Evolutionary conservation across 768 basidiomycete genomes (phyloP), one percentile per base, ranked within the genome.

Genomic region (Calocybe gangraenosa): DNA sequence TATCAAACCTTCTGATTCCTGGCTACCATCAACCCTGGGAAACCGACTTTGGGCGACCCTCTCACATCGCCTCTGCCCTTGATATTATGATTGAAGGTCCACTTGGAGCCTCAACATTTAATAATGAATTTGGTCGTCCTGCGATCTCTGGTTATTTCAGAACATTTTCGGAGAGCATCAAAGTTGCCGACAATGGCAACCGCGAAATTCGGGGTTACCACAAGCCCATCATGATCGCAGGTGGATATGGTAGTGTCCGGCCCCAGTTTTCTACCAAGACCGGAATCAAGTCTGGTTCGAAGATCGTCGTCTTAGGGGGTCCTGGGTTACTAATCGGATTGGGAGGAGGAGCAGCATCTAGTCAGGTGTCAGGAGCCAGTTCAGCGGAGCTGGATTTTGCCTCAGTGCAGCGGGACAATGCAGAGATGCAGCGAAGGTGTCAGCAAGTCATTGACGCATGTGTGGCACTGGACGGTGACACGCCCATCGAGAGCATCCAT

Each of bases 151-250:
- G 96, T 2, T 98, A 95, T 67, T 97, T 94, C 74, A 84, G 96
- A 37, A 95, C 96, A 0, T 97, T 96, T 66, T 76, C 84, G 9
- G 90, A 96, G 64, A 75, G 78, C 36, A 74, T 92, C 1, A 75
- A 83, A 17, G 61, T 79, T 22, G 66, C 71, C 7, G 61, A 64
- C 28, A 78, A 78, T 31, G 74, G 72, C 3, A 50, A 64, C 54
- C 66, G 65, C 20, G 87, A 92, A 61, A 68, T 92, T n/a, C 70
- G 94, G 43, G 96, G 96, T 0, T 99, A 97, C 65, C 96, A 98
- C 70, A 99, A 99, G 64, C 96, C 96, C 11, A 96, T 99, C 71
- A 99, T 99, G 96, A 87, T 99, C 53, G 95, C 96, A 7, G 96
- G 96, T 15, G 96, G 96, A 19, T 81, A 93, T 51, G 96, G 96